Evolutionary conservation across 768 basidiomycete genomes (phyloP).

Genomic region (Rhodotorula babjevae): DNA sequence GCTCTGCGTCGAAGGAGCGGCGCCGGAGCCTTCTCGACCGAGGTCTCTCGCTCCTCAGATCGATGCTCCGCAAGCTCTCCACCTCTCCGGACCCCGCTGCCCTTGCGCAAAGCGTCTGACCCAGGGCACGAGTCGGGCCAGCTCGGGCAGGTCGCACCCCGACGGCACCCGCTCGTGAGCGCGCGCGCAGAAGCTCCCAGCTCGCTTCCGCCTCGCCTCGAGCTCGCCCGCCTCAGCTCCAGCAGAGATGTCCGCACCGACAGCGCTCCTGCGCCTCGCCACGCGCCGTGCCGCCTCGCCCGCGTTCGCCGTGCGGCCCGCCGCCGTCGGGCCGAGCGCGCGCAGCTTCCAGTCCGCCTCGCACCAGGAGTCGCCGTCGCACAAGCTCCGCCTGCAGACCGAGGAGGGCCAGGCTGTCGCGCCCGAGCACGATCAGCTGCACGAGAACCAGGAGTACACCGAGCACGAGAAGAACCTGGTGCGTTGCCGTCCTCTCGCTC

Average conservation of each 20-base stretch:
- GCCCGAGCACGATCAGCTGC: constrained; percentile 4
- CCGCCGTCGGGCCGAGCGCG: not conserved
- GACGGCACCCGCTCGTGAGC: no score
- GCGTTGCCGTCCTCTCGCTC: not conserved
- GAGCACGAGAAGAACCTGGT: constrained; percentile 31
- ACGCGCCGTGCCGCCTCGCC: not conserved
- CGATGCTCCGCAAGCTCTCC: no score
- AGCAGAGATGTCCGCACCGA: not conserved
- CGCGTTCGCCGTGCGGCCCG: not conserved
- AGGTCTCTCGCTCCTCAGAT: no score
- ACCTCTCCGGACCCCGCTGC: no score
- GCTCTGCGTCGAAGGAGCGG: no score
- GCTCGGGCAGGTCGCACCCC: no score
- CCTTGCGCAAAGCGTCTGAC: no score
- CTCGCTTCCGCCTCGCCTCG: not conserved
- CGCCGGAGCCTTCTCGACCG: no score
- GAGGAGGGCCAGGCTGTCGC: constrained; percentile 5
- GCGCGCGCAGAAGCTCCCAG: no score
- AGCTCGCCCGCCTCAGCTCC: not conserved
- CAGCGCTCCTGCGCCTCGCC: not conserved
- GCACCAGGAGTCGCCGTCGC: not conserved
- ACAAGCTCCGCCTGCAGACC: constrained; percentile 13
- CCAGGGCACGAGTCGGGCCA: no score
- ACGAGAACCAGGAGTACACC: constrained; percentile 23
- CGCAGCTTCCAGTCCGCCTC: constrained; percentile 3